These are phyloP conservation scores for Aspergillus cejpii DNA, from an alignment of 2,329 filamentous ascomycete genomes.

Conservation along the genomic window DNA sequence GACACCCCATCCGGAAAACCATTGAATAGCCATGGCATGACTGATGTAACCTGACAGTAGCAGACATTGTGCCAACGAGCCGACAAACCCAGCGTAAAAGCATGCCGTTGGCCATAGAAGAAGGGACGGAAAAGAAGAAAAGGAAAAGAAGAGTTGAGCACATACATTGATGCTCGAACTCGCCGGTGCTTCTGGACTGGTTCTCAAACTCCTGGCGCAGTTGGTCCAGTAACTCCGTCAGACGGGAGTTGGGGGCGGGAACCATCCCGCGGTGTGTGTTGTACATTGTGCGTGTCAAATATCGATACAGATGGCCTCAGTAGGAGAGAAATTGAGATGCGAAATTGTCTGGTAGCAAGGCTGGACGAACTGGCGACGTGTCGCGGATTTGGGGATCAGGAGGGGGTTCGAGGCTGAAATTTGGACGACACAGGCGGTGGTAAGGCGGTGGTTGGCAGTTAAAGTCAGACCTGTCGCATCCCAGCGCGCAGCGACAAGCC, in stretches of 20 bases:
- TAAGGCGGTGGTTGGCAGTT: slow-evolving; percentile 10
- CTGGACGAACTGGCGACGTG: background rate
- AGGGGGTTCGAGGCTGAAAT: background rate
- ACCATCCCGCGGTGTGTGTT: slow-evolving; percentile 78
- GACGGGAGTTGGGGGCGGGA: slow-evolving; percentile 61
- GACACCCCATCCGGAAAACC: background rate
- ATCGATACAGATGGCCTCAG: background rate
- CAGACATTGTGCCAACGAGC: background rate
- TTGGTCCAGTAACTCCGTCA: slow-evolving; percentile 87
- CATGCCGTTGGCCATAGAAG: background rate
- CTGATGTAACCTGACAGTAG: too few relatives aligned
- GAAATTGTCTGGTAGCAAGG: background rate
- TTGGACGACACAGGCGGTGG: background rate
- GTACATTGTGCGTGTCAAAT: slow-evolving; percentile 58
- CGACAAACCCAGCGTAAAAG: background rate
- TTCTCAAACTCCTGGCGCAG: slow-evolving; percentile 86
- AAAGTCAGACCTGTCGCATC: slow-evolving; percentile 21
- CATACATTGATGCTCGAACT: slow-evolving; percentile 92
- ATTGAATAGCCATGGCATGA: background rate
- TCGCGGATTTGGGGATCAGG: background rate
- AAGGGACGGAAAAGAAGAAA: background rate
- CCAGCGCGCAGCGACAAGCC: slow-evolving; percentile 17
- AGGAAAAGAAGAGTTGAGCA: slow-evolving; percentile 23
- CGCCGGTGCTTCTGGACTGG: slow-evolving; percentile 71
- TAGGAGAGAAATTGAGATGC: background rate